These are phyloP conservation scores for Populus deltoides DNA, from an alignment of 345 rosid species.

Conservation along the genomic window DNA sequence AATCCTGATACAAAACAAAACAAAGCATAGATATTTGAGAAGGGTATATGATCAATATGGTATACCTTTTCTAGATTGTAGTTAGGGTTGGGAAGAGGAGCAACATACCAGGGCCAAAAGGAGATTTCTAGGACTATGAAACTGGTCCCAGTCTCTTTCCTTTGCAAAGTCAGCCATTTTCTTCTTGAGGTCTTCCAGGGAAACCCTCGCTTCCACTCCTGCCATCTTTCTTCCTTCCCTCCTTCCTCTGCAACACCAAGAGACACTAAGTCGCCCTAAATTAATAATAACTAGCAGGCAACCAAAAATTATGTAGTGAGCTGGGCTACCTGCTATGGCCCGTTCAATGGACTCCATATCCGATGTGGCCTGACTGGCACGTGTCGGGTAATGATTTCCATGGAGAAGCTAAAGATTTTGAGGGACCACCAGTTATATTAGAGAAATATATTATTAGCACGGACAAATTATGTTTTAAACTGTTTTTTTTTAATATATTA, in stretches of 20 bases:
- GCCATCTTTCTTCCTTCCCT: not conserved
- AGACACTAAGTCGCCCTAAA: not conserved
- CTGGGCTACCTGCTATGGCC: not conserved
- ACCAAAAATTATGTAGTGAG: not conserved
- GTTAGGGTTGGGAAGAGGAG: not conserved
- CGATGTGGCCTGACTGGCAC: not conserved
- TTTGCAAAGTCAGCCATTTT: slow-evolving; percentile 35
- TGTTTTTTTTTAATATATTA: no score
- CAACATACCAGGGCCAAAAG: slow-evolving; percentile 40
- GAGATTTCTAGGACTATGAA: slow-evolving; percentile 43
- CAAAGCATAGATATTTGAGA: not conserved
- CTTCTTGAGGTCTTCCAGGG: slow-evolving; percentile 31
- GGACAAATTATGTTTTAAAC: no score
- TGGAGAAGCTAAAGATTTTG: not conserved
- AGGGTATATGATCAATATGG: not conserved
- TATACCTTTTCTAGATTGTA: not conserved
- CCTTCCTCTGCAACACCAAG: not conserved
- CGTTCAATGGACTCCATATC: not conserved
- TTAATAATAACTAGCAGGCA: not conserved
- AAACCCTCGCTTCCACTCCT: not conserved
- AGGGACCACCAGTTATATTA: no score
- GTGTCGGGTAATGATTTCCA: not conserved
- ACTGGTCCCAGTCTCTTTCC: slow-evolving; percentile 41
- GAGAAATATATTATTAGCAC: no score
- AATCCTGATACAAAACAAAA: not conserved